These are phyloP conservation scores for Fomitopsis pinicola DNA, from an alignment of 1,284 basidiomycete species.

Conservation along the genomic window DNA sequence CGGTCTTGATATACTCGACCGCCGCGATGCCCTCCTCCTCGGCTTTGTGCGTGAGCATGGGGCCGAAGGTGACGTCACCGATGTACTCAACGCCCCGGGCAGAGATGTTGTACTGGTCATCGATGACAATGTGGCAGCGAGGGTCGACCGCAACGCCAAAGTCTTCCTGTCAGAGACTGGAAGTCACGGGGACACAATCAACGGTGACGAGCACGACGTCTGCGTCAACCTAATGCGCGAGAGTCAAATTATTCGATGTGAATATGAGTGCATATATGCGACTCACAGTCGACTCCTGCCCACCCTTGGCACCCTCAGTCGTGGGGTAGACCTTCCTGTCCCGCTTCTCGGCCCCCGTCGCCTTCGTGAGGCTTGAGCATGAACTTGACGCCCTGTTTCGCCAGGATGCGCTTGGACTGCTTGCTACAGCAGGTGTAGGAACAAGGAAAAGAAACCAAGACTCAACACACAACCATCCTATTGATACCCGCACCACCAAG, in stretches of 20 bases:
- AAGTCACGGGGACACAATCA: conserved; percentile 83
- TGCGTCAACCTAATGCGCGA: conserved; percentile 70
- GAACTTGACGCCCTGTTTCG: no score
- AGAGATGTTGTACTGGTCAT: no score
- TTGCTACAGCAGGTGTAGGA: conserved; percentile 27
- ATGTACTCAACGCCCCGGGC: no score
- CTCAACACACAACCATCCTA: conserved; percentile 71
- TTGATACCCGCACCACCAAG: conserved; percentile 89
- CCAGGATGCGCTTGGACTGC: no score
- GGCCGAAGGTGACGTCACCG: no score
- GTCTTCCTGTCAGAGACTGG: no score
- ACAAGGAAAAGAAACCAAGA: background rate
- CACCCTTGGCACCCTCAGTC: conserved; percentile 90
- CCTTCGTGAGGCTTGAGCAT: no score
- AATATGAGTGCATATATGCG: background rate
- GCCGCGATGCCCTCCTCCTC: no score
- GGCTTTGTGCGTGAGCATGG: no score
- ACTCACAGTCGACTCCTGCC: conserved; percentile 81
- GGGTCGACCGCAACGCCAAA: no score
- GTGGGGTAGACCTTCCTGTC: conserved; percentile 83
- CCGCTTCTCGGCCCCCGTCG: conserved; percentile 80
- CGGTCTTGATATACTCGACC: no score
- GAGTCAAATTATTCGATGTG: background rate
- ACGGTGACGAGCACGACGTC: conserved; percentile 96
- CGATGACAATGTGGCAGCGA: no score